Conservation (phyloP, 441 rosid species). For the Euphorbia corollata region DNA sequence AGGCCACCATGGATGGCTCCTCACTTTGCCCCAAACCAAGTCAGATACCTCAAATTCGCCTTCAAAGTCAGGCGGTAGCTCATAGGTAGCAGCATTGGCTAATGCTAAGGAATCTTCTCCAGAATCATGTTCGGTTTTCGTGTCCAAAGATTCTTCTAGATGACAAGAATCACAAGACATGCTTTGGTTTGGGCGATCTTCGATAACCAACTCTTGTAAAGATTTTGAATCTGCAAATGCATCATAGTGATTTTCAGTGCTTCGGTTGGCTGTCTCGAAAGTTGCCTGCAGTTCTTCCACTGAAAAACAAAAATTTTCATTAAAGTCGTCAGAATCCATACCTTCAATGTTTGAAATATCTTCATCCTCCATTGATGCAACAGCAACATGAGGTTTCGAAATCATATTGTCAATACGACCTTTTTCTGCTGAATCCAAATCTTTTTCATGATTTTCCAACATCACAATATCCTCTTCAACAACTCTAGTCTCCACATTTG, state of each 20-base stretch:
- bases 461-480: conserved; percentile 20
- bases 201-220: too few species aligned
- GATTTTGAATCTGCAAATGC: conserved; percentile 42
- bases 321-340: conserved; percentile 35
- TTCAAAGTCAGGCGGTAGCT: conserved; percentile 32
- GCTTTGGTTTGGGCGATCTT: too few species aligned
- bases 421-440: too few species aligned
- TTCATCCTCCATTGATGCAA: conserved; percentile 24
- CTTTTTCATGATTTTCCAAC: conserved; percentile 17
- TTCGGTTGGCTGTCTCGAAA: conserved; percentile 21
- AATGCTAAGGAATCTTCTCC: conserved; percentile 18
- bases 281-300: conserved; percentile 39
- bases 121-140: too few species aligned
- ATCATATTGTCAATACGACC: too few species aligned
- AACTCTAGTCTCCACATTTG: conserved; percentile 18
- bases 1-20: conserved; percentile 88
- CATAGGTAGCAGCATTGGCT: conserved; percentile 34
- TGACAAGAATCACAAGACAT: too few species aligned
- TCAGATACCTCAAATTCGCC: conserved; percentile 56
- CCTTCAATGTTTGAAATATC: conserved; percentile 32
- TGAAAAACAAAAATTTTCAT: conserved; percentile 38
- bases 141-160: too few species aligned
- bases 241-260: conserved; percentile 35
- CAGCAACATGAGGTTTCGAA: neutral
- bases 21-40: conserved; percentile 77